A percentile compares a stretch with the other conserved stretches of the same genome.
These are phyloP conservation scores for Aspergillus incahuasiensis DNA, from an alignment of 495 filamentous ascomycete genomes.

Conservation along the genomic window DNA sequence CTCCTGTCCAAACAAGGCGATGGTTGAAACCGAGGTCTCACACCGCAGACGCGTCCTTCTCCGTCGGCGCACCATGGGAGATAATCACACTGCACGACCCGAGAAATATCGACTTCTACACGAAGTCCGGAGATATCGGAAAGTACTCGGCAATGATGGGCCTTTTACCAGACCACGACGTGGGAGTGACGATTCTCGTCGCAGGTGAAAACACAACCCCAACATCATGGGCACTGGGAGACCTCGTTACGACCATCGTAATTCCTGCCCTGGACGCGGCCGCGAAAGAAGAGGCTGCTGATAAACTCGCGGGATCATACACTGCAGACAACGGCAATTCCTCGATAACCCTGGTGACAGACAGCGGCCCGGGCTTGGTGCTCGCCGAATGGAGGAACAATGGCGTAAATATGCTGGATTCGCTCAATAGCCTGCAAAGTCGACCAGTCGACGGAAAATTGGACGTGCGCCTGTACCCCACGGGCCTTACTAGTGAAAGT, in stretches of 20 bases:
- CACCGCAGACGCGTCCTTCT: constrained; percentile 41
- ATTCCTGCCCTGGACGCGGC: constrained; percentile 44
- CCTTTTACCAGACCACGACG: constrained; percentile 48
- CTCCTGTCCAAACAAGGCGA: constrained; percentile 39
- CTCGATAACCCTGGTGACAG: constrained; percentile 40
- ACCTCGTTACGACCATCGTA: constrained; percentile 30
- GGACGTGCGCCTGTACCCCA: constrained; percentile 47
- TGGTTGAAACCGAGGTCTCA: constrained; percentile 55
- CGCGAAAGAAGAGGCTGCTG: constrained; percentile 35
- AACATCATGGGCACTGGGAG: constrained; percentile 23
- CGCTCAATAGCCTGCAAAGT: constrained; percentile 14
- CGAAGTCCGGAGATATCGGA: constrained; percentile 48
- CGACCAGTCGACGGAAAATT: constrained; percentile 6
- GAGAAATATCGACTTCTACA: constrained; percentile 48
- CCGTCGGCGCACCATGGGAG: constrained; percentile 57
- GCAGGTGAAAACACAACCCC: constrained; percentile 27
- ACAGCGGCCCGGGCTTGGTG: constrained; percentile 38
- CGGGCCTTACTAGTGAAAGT: constrained; percentile 21
- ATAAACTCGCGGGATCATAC: constrained; percentile 39
- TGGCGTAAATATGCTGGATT: constrained; percentile 34
- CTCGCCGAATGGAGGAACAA: constrained; percentile 38
- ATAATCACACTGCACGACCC: constrained; percentile 25
- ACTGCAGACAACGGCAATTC: constrained; percentile 32
- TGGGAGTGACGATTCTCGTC: constrained; percentile 47
- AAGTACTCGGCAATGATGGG: constrained; percentile 43